A percentile compares a stretch with the other conserved stretches of the same genome.
These are phyloP conservation scores for Cutaneotrichosporon cutaneum DNA, from an alignment of 1,284 basidiomycete species.

Conservation along the genomic window DNA sequence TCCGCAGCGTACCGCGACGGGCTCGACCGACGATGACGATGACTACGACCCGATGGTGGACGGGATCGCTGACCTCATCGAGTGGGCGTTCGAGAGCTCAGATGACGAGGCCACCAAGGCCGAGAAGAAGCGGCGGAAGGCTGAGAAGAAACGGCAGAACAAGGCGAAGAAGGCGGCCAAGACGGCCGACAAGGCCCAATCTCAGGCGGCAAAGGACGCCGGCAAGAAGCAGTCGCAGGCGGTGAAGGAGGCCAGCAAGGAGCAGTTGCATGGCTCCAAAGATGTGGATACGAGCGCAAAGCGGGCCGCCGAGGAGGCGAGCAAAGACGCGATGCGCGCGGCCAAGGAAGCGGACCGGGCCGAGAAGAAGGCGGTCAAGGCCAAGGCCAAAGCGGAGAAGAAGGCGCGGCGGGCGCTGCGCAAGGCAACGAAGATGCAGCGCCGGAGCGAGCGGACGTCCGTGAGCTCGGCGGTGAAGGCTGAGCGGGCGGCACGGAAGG, in stretches of 20 bases:
- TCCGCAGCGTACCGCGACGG: not conserved
- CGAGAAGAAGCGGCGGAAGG: not conserved
- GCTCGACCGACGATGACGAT: not conserved
- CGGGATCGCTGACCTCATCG: not conserved
- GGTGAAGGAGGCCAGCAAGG: too few species aligned
- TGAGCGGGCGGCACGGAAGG: slow-evolving; percentile 6
- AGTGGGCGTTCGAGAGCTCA: not conserved
- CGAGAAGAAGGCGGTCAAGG: slow-evolving; percentile 4
- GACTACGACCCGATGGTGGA: not conserved
- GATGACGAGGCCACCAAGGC: not conserved
- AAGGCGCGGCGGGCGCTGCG: slow-evolving; percentile 12
- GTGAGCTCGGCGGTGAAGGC: slow-evolving; percentile 1
- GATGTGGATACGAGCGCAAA: not conserved
- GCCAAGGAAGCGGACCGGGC: not conserved
- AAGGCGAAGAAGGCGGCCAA: slow-evolving; percentile 2
- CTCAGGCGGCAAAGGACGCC: too few species aligned
- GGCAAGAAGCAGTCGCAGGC: not conserved
- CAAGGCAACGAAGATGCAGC: slow-evolving; percentile 11
- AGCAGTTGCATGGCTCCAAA: not conserved
- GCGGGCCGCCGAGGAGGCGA: not conserved
- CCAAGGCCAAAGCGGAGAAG: slow-evolving; percentile 18
- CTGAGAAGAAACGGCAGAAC: not conserved
- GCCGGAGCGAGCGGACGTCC: not conserved
- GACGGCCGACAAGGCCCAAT: not conserved
- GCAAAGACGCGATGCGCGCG: not conserved